Evolutionary conservation across 1,139 yeast species (phyloP).

Genomic region (Geotrichum carabidarum): DNA sequence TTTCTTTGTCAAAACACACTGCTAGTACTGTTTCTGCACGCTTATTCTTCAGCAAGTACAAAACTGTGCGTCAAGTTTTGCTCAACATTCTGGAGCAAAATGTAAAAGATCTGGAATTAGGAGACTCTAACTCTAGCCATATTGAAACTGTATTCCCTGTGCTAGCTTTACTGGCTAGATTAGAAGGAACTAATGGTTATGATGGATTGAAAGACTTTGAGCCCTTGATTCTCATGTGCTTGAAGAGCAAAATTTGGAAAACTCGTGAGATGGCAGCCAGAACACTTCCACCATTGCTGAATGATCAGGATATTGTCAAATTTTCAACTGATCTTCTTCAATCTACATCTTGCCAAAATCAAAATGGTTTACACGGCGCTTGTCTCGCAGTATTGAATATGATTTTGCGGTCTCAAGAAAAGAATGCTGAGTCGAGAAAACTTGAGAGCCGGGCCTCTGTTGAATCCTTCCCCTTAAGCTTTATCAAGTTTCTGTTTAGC

Average conservation of each 20-base stretch:
- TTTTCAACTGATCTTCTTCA: slow-evolving; percentile 22
- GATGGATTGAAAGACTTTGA: slow-evolving; percentile 50
- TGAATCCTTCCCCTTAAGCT: slow-evolving; percentile 14
- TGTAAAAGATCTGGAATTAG: slow-evolving; percentile 30
- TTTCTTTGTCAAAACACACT: slow-evolving; percentile 28
- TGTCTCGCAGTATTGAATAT: slow-evolving; percentile 42
- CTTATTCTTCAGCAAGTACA: slow-evolving; percentile 62
- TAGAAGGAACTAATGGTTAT: slow-evolving; percentile 56
- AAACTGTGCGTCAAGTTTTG: slow-evolving; percentile 49
- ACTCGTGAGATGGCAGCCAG: slow-evolving; percentile 81
- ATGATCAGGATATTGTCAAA: slow-evolving; percentile 33
- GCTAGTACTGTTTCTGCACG: slow-evolving; percentile 51
- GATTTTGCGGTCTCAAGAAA: slow-evolving; percentile 11
- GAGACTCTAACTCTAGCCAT: slow-evolving; percentile 16
- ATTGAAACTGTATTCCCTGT: slow-evolving; percentile 69
- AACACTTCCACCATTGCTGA: slow-evolving; percentile 52
- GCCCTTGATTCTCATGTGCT: slow-evolving; percentile 44
- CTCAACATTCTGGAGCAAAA: slow-evolving; percentile 43
- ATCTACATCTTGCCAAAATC: slow-evolving; percentile 25
- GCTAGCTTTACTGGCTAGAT: slow-evolving; percentile 60
- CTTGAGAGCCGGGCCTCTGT: slow-evolving; percentile 21
- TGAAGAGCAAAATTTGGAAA: slow-evolving; percentile 63
- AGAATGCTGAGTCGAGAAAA: neutral
- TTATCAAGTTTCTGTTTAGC: slow-evolving; percentile 23
- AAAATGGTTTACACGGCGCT: slow-evolving; percentile 56